A percentile compares a stretch with the other conserved stretches of the same genome.
Conservation (phyloP, 2,329 filamentous ascomycete species). For the Calonectria pseudoturangicola region DNA sequence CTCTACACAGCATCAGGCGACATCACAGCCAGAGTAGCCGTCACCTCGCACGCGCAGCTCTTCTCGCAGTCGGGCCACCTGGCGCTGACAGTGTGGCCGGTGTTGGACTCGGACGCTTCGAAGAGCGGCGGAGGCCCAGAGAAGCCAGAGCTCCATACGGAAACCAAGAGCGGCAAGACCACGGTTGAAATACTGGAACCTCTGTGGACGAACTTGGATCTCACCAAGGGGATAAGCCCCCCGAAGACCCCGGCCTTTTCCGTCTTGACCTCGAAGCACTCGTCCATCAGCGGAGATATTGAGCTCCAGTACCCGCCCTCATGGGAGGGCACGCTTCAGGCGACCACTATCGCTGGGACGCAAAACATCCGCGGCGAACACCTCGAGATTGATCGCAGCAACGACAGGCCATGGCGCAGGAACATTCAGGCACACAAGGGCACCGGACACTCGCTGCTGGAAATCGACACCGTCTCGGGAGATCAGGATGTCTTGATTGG, state of each 20-base stretch:
- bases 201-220: slow-evolving; percentile 60
- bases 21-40: slow-evolving; percentile 64
- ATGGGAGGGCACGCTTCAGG: slow-evolving; percentile 69
- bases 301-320: slow-evolving; percentile 66
- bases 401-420: slow-evolving; percentile 57
- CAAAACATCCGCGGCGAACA: slow-evolving; percentile 65
- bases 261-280: slow-evolving; percentile 64
- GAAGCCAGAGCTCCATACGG: slow-evolving; percentile 61
- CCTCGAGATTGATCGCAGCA: slow-evolving; percentile 62
- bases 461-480: slow-evolving; percentile 58
- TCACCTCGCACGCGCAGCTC: slow-evolving; percentile 60
- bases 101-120: slow-evolving; percentile 58
- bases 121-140: slow-evolving; percentile 33
- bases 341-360: slow-evolving; percentile 63
- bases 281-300: slow-evolving; percentile 66
- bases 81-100: slow-evolving; percentile 64
- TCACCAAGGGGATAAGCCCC: slow-evolving; percentile 37
- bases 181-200: slow-evolving; percentile 65
- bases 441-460: slow-evolving; percentile 57
- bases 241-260: slow-evolving; percentile 53
- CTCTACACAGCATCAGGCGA: slow-evolving; percentile 66
- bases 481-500: slow-evolving; percentile 55
- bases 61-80: slow-evolving; percentile 65
- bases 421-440: slow-evolving; percentile 65
- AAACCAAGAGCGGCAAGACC: slow-evolving; percentile 66